These are phyloP conservation scores for Fusarium aywerte DNA, from an alignment of 2,329 filamentous ascomycete genomes.

Conservation along the genomic window DNA sequence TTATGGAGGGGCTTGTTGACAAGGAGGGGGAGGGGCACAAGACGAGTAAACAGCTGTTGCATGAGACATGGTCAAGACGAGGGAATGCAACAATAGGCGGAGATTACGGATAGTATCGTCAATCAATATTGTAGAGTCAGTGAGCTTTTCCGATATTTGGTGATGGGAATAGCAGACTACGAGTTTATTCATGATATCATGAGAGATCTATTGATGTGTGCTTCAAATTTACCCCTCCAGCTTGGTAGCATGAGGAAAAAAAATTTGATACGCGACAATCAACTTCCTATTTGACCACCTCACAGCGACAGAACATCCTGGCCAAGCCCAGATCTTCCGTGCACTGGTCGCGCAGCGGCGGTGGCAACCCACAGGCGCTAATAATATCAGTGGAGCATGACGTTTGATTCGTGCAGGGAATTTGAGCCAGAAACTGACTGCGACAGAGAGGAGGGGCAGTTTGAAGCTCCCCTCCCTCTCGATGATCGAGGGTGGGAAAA, in stretches of 20 bases:
- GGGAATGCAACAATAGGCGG: constrained; percentile 17
- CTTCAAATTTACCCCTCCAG: constrained; percentile 31
- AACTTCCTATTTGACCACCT: constrained; percentile 37
- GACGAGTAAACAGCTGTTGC: constrained; percentile 21
- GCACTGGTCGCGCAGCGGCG: constrained; percentile 38
- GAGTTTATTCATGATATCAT: constrained; percentile 10
- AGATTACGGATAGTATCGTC: constrained; percentile 8
- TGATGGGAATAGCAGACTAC: neutral
- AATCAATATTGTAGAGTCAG: neutral
- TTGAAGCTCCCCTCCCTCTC: constrained; percentile 37
- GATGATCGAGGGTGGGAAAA: constrained; percentile 24
- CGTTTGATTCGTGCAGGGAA: constrained; percentile 45
- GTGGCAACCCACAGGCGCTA: constrained; percentile 43
- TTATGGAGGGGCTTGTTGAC: constrained; percentile 39
- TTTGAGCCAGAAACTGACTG: constrained; percentile 39
- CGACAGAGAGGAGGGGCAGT: constrained; percentile 43
- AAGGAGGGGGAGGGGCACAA: constrained; percentile 37
- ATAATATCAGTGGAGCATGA: constrained; percentile 47
- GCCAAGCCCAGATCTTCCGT: constrained; percentile 40
- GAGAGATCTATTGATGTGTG: neutral
- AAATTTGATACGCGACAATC: constrained; percentile 28
- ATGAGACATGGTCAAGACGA: constrained; percentile 21
- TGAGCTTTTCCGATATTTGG: neutral
- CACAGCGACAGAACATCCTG: constrained; percentile 12
- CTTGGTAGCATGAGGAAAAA: constrained; percentile 3